Base-by-base conservation (phyloP, 2,329 filamentous ascomycete genomes). In the Eutypella sp. region DNA sequence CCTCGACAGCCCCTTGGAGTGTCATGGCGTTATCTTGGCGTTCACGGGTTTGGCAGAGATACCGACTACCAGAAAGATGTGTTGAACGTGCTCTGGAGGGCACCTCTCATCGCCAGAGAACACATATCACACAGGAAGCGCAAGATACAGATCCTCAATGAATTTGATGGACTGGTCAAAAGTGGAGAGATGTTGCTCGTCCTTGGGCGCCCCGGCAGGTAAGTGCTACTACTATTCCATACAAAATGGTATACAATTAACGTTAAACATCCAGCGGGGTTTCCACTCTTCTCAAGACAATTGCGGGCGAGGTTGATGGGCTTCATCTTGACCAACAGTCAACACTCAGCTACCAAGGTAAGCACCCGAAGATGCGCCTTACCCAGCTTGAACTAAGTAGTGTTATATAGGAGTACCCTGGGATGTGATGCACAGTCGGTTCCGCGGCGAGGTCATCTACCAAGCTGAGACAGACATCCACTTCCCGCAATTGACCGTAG, bases 391-490 rank as follows among this genome's bases (percentile, higher is more conserved):
- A 29, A 13, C 25, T 13, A 9, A 8, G 4, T 4, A 18, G 5
- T 40, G 22, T 18, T 11, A 15, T 0, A 2, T 11, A 60, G 61
- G 60, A 1, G 62, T 63, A 18, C 57, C 59, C 5, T 45, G 50
- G 3, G 59, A 64, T 19, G 59, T 59, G 3, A 72, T 74, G 53
- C 61, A 66, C 18, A 62, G 65, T 2, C 57, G 71, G 10, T 80
- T 75, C 48, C 66, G 76, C 3, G 74, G 75, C 44, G 76, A 76
- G 57, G 71, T 82, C 2, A 68, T 85, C 10, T 86, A 86, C 59
- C 84, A 84, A 47, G 78, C 82, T 1, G 84, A 87, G 59, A 60
- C 62, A 40, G 82, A 85, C 56, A 66, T 81, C 0, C 82, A 86
- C 58, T 85, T 85, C 47, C 76, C 83, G 2, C 79, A 80, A 10